phyloP scores from a whole-genome alignment of 2,329 filamentous ascomycete species.

The Paramyrothecium roridum region DNA sequence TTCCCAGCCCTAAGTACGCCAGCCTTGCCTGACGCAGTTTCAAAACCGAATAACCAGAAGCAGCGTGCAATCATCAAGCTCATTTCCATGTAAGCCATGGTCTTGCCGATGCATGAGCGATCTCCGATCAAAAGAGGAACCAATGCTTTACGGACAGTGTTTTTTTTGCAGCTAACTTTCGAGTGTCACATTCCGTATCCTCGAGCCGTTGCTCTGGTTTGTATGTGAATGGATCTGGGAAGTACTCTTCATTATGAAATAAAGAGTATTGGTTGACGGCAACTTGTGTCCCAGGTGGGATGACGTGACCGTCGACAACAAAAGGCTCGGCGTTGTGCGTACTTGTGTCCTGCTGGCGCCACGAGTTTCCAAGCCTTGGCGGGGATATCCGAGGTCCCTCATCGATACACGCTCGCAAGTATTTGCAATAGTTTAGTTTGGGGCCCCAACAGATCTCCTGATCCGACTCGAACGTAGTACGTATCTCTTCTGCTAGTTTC shows the following conservation, averaged over 20 bases:
- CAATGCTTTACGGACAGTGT: neutral
- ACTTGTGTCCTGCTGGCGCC: neutral
- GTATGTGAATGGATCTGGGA: neutral
- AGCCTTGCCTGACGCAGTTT: neutral
- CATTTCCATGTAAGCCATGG: neutral
- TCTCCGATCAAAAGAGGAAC: neutral
- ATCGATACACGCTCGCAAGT: constrained; percentile 2
- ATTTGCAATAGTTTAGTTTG: neutral
- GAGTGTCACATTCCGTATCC: neutral
- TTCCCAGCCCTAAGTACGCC: neutral
- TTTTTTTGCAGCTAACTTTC: neutral
- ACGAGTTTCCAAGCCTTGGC: neutral
- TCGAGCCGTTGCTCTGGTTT: neutral
- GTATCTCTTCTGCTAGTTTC: neutral
- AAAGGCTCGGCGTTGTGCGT: neutral
- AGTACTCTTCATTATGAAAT: neutral
- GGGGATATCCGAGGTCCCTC: constrained; percentile 1
- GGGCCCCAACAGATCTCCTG: constrained; percentile 3
- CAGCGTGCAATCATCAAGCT: neutral
- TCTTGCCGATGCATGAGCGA: neutral
- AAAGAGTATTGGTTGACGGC: neutral
- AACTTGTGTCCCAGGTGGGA: neutral
- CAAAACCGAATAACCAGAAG: neutral
- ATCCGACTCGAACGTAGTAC: neutral
- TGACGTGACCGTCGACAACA: neutral